Evolutionary conservation across 192 early-diverging fungal species (phyloP).

Genomic region (Gigaspora rosea): DNA sequence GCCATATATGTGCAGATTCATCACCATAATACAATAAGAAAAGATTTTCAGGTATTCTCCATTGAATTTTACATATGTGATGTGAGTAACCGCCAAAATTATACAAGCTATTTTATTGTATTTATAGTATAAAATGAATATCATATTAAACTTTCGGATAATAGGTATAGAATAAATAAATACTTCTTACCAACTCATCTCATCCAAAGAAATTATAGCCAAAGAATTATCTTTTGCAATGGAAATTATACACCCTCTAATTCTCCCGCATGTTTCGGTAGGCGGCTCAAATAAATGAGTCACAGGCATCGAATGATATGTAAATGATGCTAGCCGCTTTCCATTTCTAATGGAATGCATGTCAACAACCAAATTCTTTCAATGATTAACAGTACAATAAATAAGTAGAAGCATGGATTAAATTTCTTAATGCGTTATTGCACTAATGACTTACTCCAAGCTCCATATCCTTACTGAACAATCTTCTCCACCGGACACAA

Average conservation of each 20-base stretch:
- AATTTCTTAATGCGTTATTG: not conserved
- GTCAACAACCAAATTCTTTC: not conserved
- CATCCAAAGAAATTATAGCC: constrained; percentile 73
- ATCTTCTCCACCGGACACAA: constrained; percentile 69
- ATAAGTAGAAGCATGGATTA: not conserved
- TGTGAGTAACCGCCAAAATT: constrained; percentile 64
- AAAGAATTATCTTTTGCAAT: constrained; percentile 69
- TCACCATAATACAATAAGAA: constrained; percentile 65
- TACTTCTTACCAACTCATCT: constrained; percentile 60
- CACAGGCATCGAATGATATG: constrained; percentile 52
- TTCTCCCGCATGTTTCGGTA: constrained; percentile 46
- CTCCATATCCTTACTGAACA: constrained; percentile 76
- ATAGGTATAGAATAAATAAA: not conserved
- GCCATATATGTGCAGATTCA: constrained; percentile 72
- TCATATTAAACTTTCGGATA: too few relatives aligned
- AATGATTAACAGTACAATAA: constrained; percentile 12
- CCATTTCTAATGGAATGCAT: constrained; percentile 43
- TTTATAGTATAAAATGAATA: not conserved
- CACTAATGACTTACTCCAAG: constrained; percentile 55
- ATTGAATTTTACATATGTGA: constrained; percentile 60
- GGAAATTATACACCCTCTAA: constrained; percentile 59
- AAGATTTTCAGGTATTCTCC: constrained; percentile 67
- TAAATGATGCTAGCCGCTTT: constrained; percentile 60
- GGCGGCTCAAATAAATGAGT: constrained; percentile 55
- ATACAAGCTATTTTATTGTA: constrained; percentile 45